These are phyloP conservation scores for Orbilia quercus DNA, from an alignment of 2,329 filamentous ascomycete species.

Conservation along the genomic window DNA sequence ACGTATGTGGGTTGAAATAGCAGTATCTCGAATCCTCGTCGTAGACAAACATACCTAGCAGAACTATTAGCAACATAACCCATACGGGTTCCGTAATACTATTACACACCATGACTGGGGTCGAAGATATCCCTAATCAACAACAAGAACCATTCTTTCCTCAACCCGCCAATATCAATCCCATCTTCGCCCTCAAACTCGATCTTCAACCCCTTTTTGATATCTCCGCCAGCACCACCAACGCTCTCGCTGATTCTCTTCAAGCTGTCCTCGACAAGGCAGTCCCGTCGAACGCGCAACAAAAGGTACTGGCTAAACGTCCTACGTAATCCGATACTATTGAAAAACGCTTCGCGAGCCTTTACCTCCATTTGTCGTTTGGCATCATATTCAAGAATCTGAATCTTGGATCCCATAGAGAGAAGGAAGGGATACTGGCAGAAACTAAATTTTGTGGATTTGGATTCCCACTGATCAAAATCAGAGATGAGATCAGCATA, in stretches of 20 bases:
- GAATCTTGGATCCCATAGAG: conserved; percentile 91
- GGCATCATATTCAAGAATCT: conserved; percentile 87
- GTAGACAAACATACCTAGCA: conserved; percentile 84
- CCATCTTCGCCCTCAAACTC: conserved; percentile 90
- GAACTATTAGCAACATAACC: conserved; percentile 33
- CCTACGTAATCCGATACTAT: conserved; percentile 81
- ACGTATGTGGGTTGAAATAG: conserved; percentile 91
- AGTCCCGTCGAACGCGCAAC: conserved; percentile 82
- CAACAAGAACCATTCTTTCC: conserved; percentile 94
- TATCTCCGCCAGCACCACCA: conserved; percentile 79
- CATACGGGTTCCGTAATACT: too few species aligned
- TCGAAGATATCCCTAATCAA: conserved; percentile 91
- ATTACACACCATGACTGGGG: conserved; percentile 79
- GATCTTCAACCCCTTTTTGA: conserved; percentile 89
- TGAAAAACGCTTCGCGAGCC: conserved; percentile 88
- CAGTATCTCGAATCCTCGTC: conserved; percentile 90
- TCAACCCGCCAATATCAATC: conserved; percentile 85
- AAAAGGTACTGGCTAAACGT: conserved; percentile 81
- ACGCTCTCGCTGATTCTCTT: conserved; percentile 86
- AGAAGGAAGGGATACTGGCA: conserved; percentile 93
- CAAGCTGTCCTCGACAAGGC: conserved; percentile 87
- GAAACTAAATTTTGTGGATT: conserved; percentile 80
- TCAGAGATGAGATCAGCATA: conserved; percentile 86
- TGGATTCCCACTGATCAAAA: conserved; percentile 87
- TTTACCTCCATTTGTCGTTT: conserved; percentile 88